Base-by-base conservation (phyloP, 179 eudicot species). In the Heliamphora pulchella region DNA sequence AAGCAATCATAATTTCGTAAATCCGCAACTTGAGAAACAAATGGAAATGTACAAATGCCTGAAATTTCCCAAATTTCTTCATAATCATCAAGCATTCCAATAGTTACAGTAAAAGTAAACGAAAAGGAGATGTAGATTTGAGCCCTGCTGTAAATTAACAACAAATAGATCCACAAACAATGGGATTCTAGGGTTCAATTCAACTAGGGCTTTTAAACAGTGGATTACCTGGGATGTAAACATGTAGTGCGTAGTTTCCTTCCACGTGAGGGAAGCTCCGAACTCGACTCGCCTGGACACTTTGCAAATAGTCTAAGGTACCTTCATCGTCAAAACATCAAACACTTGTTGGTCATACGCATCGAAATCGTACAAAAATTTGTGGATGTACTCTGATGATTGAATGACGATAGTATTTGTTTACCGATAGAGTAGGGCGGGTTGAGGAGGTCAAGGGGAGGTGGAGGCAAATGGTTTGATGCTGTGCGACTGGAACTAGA, bases 221-320 rank as follows among this genome's bases (percentile, higher is more conserved):
- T 44, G 48, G 31, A 74, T 74, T 73, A 92, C 98, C 96, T 81
- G 97, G 96, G 70, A 94, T 94, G 80, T 87, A 94, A 74, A 93
- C 96, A 85, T 94, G 97, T 55, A 94, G 73, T 80, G 98, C 97
- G 59, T 85, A 93, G 84, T 94, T 94, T 48, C 97, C 97, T 58
- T 94, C 91, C 54, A 94, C 89, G 62, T 93, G 97, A 66, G 97
- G 97, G 39, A 94, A 94, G 87, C 89, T 90, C 83, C 97, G 93
- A 79, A 89, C 84, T 77, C 98, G 85, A 79, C 76, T 83, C 17
- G 89, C 77, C 76, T 88, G 87, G 61, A 75, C 83, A 31, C 78
- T 80, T 77, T 83, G 88, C 80, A 74, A 83, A 43, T 61, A 80
- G 78, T 62, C 59, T 51, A 50, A 39, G 9, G 77, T 74, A 54